Conservation (phyloP, 2,329 filamentous ascomycete genomes). For the Dactylellina cionopaga region DNA sequence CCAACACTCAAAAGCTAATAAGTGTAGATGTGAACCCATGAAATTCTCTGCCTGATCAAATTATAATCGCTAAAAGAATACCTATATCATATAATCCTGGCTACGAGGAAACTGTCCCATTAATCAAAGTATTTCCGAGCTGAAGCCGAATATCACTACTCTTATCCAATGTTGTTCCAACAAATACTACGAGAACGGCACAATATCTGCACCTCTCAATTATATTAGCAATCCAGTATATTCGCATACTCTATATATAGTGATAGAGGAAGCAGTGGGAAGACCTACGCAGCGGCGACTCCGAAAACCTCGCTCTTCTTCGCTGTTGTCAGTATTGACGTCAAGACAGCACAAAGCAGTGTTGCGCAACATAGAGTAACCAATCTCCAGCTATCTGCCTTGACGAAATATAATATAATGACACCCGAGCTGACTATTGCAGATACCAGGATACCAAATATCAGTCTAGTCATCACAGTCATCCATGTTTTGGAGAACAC, state of each 20-base stretch:
- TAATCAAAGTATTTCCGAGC: conserved; percentile 13
- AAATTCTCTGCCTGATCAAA: too few species aligned
- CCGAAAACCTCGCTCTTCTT: conserved; percentile 41
- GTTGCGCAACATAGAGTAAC: conserved; percentile 6
- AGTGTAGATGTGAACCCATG: too few species aligned
- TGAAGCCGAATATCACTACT: conserved; percentile 8
- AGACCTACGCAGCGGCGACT: conserved; percentile 37
- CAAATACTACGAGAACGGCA: conserved; percentile 42
- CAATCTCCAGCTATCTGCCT: conserved; percentile 8
- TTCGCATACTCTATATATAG: not conserved
- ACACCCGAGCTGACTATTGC: conserved; percentile 9
- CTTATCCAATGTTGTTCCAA: conserved; percentile 31
- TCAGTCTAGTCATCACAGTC: not conserved
- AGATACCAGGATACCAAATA: conserved; percentile 18
- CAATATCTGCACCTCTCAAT: conserved; percentile 15
- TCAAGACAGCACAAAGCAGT: conserved; percentile 17
- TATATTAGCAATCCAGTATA: not conserved
- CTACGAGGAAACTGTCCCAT: conserved; percentile 28
- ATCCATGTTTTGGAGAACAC: conserved; percentile 12
- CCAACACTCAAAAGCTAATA: too few species aligned
- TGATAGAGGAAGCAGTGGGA: not conserved
- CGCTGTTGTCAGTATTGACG: conserved; percentile 29
- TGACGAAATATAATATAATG: conserved; percentile 10
- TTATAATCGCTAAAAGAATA: not conserved
- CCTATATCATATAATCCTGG: not conserved